These are phyloP conservation scores for Verticillium klebahnii DNA, from an alignment of 2,329 filamentous ascomycete species.

Conservation along the genomic window DNA sequence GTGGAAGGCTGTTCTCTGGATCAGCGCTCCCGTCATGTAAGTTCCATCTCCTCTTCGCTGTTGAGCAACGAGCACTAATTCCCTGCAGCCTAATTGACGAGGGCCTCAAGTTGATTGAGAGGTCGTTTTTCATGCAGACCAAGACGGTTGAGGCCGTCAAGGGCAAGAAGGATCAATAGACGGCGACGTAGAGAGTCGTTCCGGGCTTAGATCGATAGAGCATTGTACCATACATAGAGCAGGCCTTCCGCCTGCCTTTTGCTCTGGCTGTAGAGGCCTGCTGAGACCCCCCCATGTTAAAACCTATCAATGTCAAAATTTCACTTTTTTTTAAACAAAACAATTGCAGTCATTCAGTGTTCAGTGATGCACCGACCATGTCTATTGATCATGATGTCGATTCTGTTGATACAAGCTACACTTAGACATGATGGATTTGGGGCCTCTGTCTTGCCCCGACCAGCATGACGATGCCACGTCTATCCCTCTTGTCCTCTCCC, in stretches of 20 bases:
- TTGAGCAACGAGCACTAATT: constrained; percentile 17
- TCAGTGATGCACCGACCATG: neutral
- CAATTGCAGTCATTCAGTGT: neutral
- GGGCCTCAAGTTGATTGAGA: constrained; percentile 72
- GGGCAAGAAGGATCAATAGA: constrained; percentile 52
- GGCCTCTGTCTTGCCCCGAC: neutral
- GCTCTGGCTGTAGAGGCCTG: neutral
- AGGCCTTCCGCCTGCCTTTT: neutral
- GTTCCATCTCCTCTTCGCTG: constrained; percentile 28
- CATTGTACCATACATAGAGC: constrained; percentile 20
- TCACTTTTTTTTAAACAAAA: neutral
- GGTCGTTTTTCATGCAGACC: constrained; percentile 57
- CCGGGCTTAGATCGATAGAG: constrained; percentile 22
- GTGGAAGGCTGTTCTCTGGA: constrained; percentile 85
- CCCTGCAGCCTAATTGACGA: constrained; percentile 70
- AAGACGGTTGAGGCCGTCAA: constrained; percentile 31
- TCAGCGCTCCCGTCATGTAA: constrained; percentile 91
- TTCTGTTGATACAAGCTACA: constrained; percentile 30
- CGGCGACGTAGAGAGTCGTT: constrained; percentile 11
- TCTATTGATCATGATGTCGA: constrained; percentile 15
- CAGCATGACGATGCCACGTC: neutral
- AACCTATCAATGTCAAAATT: constrained; percentile 10
- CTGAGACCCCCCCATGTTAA: neutral
- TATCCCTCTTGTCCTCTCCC: neutral
- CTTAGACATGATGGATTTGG: constrained; percentile 6